Evolutionary conservation across 1,284 basidiomycete genomes (phyloP).

Genomic region (Mycosarcoma mackinlayi): DNA sequence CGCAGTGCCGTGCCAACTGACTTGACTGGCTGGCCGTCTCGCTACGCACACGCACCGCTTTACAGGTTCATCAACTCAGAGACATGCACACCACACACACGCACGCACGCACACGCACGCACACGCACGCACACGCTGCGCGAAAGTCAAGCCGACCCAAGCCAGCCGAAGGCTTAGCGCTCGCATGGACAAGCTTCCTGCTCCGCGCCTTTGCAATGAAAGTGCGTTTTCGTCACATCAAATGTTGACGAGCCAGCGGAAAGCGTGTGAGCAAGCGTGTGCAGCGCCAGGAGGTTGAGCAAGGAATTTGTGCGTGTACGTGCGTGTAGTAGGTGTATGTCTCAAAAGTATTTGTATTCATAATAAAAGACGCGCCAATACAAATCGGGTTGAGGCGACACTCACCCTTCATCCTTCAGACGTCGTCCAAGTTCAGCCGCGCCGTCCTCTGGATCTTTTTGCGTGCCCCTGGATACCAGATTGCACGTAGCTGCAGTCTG

Average conservation of each 20-base stretch:
- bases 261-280: slow-evolving; percentile 3
- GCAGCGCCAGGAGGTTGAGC: not conserved
- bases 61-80: not conserved
- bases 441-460: too few species aligned
- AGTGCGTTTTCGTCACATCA: not conserved
- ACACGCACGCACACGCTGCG: slow-evolving; percentile 1
- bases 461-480: too few species aligned
- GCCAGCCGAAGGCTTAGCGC: not conserved
- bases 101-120: not conserved
- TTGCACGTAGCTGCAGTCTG: too few species aligned
- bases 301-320: too few species aligned
- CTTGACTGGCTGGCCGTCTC: not conserved
- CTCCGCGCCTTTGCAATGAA: not conserved
- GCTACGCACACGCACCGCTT: not conserved
- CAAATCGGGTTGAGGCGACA: too few species aligned
- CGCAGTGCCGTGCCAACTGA: slow-evolving; percentile 3
- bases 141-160: too few species aligned
- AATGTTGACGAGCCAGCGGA: not conserved
- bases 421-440: too few species aligned
- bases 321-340: slow-evolving; percentile 2
- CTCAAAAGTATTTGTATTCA: slow-evolving; percentile 5
- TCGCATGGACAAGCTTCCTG: not conserved
- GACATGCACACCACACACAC: not conserved
- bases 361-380: not conserved
- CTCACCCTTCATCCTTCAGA: too few species aligned